Evolutionary conservation across 2,329 filamentous ascomycete species (phyloP).

Genomic region (Bipolaris sorokiniana): DNA sequence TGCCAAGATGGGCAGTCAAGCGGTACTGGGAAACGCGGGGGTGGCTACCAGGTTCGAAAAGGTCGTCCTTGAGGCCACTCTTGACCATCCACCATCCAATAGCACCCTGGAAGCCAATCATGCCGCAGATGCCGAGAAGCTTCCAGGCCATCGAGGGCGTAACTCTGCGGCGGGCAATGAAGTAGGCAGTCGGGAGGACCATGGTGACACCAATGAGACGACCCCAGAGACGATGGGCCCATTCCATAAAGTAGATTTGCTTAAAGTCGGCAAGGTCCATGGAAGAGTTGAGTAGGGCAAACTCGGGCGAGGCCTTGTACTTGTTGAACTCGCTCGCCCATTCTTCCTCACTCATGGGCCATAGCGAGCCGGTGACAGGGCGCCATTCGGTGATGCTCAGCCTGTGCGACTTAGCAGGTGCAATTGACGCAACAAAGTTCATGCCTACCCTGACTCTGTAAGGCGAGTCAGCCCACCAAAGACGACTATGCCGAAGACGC

Average conservation of each 20-base stretch:
- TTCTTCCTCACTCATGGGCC: conserved; percentile 76
- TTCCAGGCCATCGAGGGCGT: conserved; percentile 77
- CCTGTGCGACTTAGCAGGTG: conserved; percentile 55
- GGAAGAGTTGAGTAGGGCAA: conserved; percentile 85
- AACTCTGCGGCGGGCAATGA: conserved; percentile 80
- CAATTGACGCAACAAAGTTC: neutral
- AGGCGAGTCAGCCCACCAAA: conserved; percentile 92
- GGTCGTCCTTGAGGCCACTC: conserved; percentile 91
- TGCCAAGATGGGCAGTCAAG: conserved; percentile 83
- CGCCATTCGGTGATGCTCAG: conserved; percentile 99
- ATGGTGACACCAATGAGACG: conserved; percentile 90
- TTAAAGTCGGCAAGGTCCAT: conserved; percentile 97
- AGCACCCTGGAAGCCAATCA: conserved; percentile 94
- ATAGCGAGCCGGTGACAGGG: conserved; percentile 89
- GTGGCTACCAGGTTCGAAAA: conserved; percentile 88
- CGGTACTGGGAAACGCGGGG: conserved; percentile 95
- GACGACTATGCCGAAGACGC: conserved; percentile 95
- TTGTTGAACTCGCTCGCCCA: conserved; percentile 95
- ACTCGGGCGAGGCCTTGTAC: conserved; percentile 92
- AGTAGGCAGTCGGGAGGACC: conserved; percentile 85
- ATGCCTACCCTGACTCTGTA: conserved; percentile 86
- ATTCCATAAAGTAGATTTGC: conserved; percentile 99
- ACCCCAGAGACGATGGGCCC: conserved; percentile 94
- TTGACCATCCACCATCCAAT: conserved; percentile 99
- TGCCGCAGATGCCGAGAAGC: conserved; percentile 79